Evolutionary conservation across 331 rosid species (phyloP).

Genomic region (Erythrophleum ivorense): DNA sequence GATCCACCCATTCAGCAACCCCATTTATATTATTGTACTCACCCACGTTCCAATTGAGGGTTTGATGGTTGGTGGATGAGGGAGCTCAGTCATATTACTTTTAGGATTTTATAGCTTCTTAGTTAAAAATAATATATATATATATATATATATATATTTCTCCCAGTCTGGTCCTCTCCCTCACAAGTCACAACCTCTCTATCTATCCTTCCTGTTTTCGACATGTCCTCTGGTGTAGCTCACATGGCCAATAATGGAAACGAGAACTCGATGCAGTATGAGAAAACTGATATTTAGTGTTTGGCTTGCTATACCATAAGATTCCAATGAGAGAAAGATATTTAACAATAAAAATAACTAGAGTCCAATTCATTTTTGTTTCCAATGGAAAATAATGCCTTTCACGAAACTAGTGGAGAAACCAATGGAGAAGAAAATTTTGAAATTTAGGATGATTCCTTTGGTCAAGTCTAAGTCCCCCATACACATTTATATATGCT

Average conservation of each 20-base stretch:
- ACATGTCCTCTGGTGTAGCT: slow-evolving; percentile 26
- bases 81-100: slow-evolving; percentile 8
- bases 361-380: neutral
- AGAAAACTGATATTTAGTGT: neutral
- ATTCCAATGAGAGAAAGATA: neutral
- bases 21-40: slow-evolving; percentile 25
- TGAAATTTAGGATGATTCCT: neutral
- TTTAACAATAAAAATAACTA: neutral
- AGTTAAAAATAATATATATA: neutral
- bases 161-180: neutral
- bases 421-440: neutral
- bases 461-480: neutral
- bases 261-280: slow-evolving; percentile 1
- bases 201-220: neutral
- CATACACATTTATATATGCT: neutral
- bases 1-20: slow-evolving; percentile 25
- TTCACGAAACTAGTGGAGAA: neutral
- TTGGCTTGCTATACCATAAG: slow-evolving; percentile 12
- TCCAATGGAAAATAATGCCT: slow-evolving; percentile 9
- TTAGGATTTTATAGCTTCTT: neutral
- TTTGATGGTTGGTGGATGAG: slow-evolving; percentile 12
- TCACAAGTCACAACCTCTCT: no score
- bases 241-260: slow-evolving; percentile 32
- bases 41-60: slow-evolving; percentile 22
- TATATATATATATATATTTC: no score